Conservation (phyloP, 2,329 filamentous ascomycete species). For the Clarireedia paspali region DNA sequence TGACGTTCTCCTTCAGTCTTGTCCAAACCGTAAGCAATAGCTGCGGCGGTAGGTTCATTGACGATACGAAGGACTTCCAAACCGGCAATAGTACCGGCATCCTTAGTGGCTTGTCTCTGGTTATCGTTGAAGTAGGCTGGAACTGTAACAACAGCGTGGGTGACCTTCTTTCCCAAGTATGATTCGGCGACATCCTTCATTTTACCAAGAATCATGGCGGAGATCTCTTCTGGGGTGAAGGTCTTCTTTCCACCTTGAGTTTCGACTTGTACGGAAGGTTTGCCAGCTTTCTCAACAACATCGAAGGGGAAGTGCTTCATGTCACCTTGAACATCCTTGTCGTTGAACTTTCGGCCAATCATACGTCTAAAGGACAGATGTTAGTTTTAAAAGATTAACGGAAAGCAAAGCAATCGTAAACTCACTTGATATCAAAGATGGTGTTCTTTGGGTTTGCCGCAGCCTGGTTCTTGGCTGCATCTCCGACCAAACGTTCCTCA, state of each 20-base stretch:
- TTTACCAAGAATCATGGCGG: slow-evolving; percentile 97
- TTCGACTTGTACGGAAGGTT: slow-evolving; percentile 88
- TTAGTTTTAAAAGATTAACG: slow-evolving; percentile 8
- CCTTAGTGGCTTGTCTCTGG: slow-evolving; percentile 99
- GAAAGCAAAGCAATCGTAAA: slow-evolving; percentile 17
- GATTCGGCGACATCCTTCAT: slow-evolving; percentile 99
- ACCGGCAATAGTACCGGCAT: slow-evolving; percentile 93
- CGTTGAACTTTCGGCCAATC: slow-evolving; percentile 91
- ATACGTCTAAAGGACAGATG: slow-evolving; percentile 60
- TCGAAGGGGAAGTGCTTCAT: slow-evolving; percentile 99
- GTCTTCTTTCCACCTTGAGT: slow-evolving; percentile 92
- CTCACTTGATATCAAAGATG: slow-evolving; percentile 98
- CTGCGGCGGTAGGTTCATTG: slow-evolving; percentile 98
- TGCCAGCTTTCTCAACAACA: slow-evolving; percentile 82
- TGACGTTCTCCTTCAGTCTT: slow-evolving; percentile 98
- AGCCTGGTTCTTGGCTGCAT: slow-evolving; percentile 99
- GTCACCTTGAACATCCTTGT: slow-evolving; percentile 95
- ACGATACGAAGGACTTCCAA: slow-evolving; percentile 99
- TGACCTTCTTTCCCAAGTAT: slow-evolving; percentile 97
- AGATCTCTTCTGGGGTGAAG: slow-evolving; percentile 98
- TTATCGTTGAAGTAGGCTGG: slow-evolving; percentile 99
- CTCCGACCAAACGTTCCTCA: slow-evolving; percentile 97
- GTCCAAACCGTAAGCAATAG: slow-evolving; percentile 96
- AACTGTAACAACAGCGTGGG: slow-evolving; percentile 98
- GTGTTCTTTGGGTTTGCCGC: slow-evolving; percentile 99